Evolutionary conservation across 768 basidiomycete species (phyloP).

Genomic region (Panaeolus cyanescens): DNA sequence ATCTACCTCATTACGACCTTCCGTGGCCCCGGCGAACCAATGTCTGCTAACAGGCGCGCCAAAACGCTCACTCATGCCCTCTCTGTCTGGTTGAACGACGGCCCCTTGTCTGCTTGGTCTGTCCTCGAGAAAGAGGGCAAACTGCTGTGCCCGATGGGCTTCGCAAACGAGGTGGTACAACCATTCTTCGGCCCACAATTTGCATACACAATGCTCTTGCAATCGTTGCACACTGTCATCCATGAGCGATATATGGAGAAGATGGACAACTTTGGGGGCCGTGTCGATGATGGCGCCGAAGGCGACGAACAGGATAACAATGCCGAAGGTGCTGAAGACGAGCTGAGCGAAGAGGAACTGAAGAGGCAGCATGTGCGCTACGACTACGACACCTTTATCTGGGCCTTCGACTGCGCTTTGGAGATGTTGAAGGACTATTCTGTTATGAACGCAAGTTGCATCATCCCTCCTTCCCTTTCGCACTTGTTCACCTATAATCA

Average conservation of each 20-base stretch:
- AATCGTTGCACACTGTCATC: background rate
- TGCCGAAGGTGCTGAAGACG: background rate
- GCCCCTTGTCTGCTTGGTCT: background rate
- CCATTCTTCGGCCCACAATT: background rate
- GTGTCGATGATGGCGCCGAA: background rate
- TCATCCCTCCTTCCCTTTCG: background rate
- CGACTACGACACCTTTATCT: background rate
- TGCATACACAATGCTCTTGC: background rate
- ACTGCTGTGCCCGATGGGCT: background rate
- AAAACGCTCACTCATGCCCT: background rate
- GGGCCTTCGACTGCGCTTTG: background rate
- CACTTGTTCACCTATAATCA: too few species aligned
- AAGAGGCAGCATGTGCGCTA: background rate
- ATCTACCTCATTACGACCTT: constrained; percentile 8
- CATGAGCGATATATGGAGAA: background rate
- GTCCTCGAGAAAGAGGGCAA: background rate
- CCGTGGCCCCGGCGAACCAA: background rate
- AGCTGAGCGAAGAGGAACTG: background rate
- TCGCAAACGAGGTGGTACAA: background rate
- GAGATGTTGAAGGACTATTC: background rate
- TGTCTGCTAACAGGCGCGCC: background rate
- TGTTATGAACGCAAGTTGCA: background rate
- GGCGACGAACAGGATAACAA: too few species aligned
- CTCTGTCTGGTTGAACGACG: background rate
- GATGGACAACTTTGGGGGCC: background rate